Evolutionary conservation across 2,329 filamentous ascomycete genomes (phyloP), one percentile per base, ranked within the genome.

Genomic region (Aspergillus pseudotamarii): DNA sequence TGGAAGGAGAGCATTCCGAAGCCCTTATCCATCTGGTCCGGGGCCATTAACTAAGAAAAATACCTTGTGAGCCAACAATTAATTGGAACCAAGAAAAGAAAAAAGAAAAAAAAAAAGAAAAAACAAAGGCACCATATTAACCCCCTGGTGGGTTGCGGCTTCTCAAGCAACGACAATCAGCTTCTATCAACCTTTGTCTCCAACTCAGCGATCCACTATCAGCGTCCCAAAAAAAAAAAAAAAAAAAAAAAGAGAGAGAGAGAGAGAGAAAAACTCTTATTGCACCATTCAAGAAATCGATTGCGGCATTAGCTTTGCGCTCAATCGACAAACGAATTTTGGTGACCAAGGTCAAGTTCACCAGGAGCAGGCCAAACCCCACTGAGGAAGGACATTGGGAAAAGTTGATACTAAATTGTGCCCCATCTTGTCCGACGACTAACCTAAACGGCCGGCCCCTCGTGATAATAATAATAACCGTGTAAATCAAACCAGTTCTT

Each of bases 251-350:
- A 26, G 1, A 26, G 4, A 26, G 26, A 26, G 26, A 26, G 26
- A 26, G 26, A 26, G 26, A 3, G 26, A 26, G 26, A 26, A 26
- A 26, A 28, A 19, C 48, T 53, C 54, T 50, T 61, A 63, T 71
- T 66, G 66, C 68, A 69, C 64, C 65, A 71, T 70, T 62, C 12
- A 60, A 61, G 62, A 65, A 59, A 48, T 57, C 60, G 46, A 70
- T 71, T 68, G 68, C 69, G 67, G 67, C 64, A 69, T 68, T 65
- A 43, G 32, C 16, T 55, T 55, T 38, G 19, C 21, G 36, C 19
- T 38, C 51, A 36, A 55, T 34, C 51, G 51, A 53, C 12, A 34
- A 53, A 34, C 14, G 3, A 21, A 34, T 6, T 16, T 36, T 36
- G 14, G 6, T 16, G 34, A 36, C 14, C 34, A 36, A 36, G 34